Evolutionary conservation across 768 basidiomycete species (phyloP).

Genomic region (Coprinellus aureogranulatus): DNA sequence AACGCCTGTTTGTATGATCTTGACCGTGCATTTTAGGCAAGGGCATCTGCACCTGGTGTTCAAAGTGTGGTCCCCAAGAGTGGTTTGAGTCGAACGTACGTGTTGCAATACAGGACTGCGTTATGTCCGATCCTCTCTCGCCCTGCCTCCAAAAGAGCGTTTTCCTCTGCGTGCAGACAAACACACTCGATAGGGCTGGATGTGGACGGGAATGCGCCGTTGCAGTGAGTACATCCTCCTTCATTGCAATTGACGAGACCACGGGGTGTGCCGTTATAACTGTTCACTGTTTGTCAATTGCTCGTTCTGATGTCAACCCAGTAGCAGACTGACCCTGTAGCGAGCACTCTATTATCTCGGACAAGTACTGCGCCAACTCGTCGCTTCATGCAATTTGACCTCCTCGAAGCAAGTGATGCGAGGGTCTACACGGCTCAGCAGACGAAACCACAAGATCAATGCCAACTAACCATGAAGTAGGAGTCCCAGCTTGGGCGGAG

Average conservation of each 20-base stretch:
- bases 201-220: slow-evolving; percentile 44
- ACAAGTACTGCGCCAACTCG: slow-evolving; percentile 94
- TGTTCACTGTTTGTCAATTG: slow-evolving; percentile 24
- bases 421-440: slow-evolving; percentile 54
- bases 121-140: slow-evolving; percentile 81
- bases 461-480: slow-evolving; percentile 83
- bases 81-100: slow-evolving; percentile 57
- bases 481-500: slow-evolving; percentile 91
- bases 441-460: background rate
- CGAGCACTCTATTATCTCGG: slow-evolving; percentile 72
- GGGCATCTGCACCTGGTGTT: slow-evolving; percentile 67
- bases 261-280: slow-evolving; percentile 95
- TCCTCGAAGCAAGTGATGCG: slow-evolving; percentile 82
- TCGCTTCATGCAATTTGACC: slow-evolving; percentile 97
- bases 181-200: slow-evolving; percentile 73
- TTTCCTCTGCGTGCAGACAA: slow-evolving; percentile 97
- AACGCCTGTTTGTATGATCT: slow-evolving; percentile 94
- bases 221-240: slow-evolving; percentile 87
- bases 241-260: slow-evolving; percentile 86
- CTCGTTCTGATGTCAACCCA: slow-evolving; percentile 1
- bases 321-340: slow-evolving; percentile 60
- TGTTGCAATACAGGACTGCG: slow-evolving; percentile 96
- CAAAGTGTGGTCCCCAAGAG: background rate
- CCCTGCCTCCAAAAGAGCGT: slow-evolving; percentile 92
- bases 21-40: slow-evolving; percentile 93